A percentile compares a stretch with the other conserved stretches of the same genome.
Conservation (phyloP, 352 stramenopile species). For the Pythium monospermum region DNA sequence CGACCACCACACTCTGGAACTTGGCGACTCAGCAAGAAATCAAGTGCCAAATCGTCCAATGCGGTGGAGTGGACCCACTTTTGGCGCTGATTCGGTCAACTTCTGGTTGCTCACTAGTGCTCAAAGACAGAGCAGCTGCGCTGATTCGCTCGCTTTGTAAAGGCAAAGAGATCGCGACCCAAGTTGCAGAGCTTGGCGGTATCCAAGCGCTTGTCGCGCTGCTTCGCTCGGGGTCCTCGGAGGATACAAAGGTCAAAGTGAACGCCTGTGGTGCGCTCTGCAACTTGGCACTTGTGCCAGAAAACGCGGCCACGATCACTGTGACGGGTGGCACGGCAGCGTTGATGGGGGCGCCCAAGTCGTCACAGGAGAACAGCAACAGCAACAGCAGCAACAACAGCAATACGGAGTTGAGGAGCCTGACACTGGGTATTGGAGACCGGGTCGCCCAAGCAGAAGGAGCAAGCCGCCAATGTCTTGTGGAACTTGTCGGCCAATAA, state of each 20-base stretch:
- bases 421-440: neutral
- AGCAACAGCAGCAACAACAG: no score
- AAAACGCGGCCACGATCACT: neutral
- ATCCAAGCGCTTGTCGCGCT: neutral
- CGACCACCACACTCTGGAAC: neutral
- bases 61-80: neutral
- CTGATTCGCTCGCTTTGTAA: neutral
- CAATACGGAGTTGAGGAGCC: no score
- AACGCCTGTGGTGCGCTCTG: neutral
- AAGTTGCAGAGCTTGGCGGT: neutral
- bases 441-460: neutral
- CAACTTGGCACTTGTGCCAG: neutral
- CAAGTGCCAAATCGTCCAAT: neutral
- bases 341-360: no score
- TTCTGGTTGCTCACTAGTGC: neutral
- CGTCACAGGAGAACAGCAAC: no score
- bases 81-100: neutral
- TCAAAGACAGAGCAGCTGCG: neutral
- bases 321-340: neutral
- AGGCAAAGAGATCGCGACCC: neutral
- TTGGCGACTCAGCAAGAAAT: neutral
- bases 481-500: conserved; percentile 3
- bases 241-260: neutral
- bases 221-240: neutral
- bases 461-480: neutral